A percentile compares a stretch with the other conserved stretches of the same genome.
These are phyloP conservation scores for Wickerhamia fluorescens DNA, from an alignment of 805 yeast species.

Conservation along the genomic window DNA sequence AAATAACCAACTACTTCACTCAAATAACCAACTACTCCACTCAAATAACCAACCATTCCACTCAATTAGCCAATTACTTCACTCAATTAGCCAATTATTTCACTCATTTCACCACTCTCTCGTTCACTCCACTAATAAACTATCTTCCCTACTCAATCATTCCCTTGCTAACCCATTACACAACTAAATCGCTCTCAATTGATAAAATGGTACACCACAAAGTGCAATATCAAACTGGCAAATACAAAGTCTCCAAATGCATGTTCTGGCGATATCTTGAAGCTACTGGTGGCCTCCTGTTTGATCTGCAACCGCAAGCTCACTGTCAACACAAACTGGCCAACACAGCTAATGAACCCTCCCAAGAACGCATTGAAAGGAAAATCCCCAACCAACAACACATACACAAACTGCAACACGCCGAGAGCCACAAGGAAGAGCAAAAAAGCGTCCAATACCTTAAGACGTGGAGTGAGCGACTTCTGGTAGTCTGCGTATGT, in stretches of 20 bases:
- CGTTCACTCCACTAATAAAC: no score
- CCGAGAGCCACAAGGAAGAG: constrained; percentile 71
- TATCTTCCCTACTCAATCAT: no score
- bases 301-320: constrained; percentile 65
- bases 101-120: no score
- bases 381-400: constrained; percentile 73
- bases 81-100: no score
- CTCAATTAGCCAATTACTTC: no score
- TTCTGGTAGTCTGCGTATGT: constrained; percentile 29
- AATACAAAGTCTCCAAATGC: constrained; percentile 86
- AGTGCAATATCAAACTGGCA: constrained; percentile 85
- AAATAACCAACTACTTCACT: no score
- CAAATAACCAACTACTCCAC: no score
- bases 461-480: constrained; percentile 40
- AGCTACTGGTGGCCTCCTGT: constrained; percentile 6
- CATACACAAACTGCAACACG: constrained; percentile 69
- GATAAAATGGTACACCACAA: constrained; percentile 83
- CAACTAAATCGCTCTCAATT: no score
- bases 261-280: constrained; percentile 33
- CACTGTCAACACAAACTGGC: constrained; percentile 87
- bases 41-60: no score
- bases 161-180: no score
- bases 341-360: constrained; percentile 88
- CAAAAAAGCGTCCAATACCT: constrained; percentile 73
- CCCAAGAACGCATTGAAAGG: constrained; percentile 97